Evolutionary conservation across 2,329 filamentous ascomycete species (phyloP), one percentile per base, ranked within the genome.

Genomic region (Trichoderma breve): DNA sequence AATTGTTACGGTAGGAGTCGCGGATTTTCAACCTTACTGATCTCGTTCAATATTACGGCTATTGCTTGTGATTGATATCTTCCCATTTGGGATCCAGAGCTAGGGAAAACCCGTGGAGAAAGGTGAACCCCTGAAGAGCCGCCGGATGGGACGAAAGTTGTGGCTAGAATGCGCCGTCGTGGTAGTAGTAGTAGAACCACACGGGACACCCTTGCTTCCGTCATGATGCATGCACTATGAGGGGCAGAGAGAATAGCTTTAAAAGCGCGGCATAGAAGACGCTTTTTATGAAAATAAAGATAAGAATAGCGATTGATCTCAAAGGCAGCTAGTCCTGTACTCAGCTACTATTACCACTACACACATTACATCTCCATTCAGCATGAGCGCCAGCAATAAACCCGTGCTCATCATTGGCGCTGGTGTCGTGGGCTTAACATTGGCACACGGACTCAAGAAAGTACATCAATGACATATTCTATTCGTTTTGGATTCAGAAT

Each of bases 401-500:
- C 79, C 78, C 28, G 78, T 83, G 39, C 72, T 83, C 58, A 82
- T 83, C 68, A 78, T 79, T 34, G 81, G 82, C 28, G 81, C 80
- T 6, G 81, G 81, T 47, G 78, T 83, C 43, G 79, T 81, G 11
- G 82, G 81, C 18, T 74, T 82, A 55, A 76, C 78, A 1, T 76
- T 83, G 47, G 81, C 80, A n/a, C 78, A 82, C 47, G 81, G 79
- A 18, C 77, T 82, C 24, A 77, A 78, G 63, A 81, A 82, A 75
- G 79, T 80, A 74, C 32, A 28, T 26, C 15, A 8, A 57, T 4
- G 6, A 30, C 24, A 18, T 39, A 0, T 57, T 26, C 9, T 12
- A 14, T 15, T 28, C 14, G 0, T 6, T 9, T 15, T 26, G 7
- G 14, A 43, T 6, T 4, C 32, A 24, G 60, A 2, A 39, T 60